phyloP scores from a whole-genome alignment of 78 protist species.

The Emiliania huxleyi region DNA sequence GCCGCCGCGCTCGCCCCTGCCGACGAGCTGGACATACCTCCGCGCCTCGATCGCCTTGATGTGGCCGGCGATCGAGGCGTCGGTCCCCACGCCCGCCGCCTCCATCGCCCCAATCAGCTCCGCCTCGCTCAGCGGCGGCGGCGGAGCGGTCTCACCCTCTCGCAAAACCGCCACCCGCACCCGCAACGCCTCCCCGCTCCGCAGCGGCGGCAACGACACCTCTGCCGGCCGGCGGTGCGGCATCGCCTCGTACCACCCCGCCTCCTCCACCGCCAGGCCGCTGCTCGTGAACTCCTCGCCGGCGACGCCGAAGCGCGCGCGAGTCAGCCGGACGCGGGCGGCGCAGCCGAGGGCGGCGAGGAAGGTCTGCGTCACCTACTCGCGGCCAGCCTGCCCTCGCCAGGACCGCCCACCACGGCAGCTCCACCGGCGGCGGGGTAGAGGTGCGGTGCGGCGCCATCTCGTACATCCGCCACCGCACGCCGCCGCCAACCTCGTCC shows the following conservation, averaged over 20 bases:
- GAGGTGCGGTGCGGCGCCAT: constrained; percentile 36
- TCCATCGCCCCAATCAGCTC: constrained; percentile 71
- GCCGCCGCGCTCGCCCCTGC: neutral
- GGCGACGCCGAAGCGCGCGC: neutral
- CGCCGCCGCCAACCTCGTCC: neutral
- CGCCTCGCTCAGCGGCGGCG: constrained; percentile 60
- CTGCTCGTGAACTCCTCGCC: neutral
- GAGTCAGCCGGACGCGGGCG: neutral
- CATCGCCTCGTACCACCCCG: neutral
- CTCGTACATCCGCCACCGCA: constrained; percentile 59
- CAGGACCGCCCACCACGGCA: too few relatives aligned
- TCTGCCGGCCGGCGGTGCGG: neutral
- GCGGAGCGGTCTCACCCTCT: constrained; percentile 48
- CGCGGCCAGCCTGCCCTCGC: too few relatives aligned
- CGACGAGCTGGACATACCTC: constrained; percentile 35
- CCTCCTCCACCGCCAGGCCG: neutral
- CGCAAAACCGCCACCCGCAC: neutral
- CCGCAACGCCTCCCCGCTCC: neutral
- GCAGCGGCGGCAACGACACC: neutral
- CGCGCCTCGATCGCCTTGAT: constrained; percentile 52
- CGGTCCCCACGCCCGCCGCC: constrained; percentile 73
- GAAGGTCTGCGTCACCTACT: too few relatives aligned
- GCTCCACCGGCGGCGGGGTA: constrained; percentile 58
- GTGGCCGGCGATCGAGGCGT: constrained; percentile 75
- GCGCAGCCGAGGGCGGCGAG: constrained; percentile 60